A percentile compares a stretch with the other conserved stretches of the same genome.
These are phyloP conservation scores for Aspergillus asperescens DNA, from an alignment of 495 filamentous ascomycete species.

Conservation along the genomic window DNA sequence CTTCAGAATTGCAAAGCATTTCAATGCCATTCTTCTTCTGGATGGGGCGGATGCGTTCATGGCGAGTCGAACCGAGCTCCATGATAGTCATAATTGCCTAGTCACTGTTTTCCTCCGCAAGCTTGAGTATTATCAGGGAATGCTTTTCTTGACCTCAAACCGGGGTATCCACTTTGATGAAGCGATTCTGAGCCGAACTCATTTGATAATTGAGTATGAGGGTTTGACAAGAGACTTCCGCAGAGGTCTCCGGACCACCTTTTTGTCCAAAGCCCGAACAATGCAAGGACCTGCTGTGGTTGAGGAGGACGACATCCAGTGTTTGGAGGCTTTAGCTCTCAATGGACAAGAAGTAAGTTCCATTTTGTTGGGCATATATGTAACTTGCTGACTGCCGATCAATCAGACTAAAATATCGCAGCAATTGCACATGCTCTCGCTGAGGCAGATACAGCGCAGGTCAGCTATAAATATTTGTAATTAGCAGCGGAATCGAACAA, in stretches of 20 bases:
- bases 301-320: conserved; percentile 14
- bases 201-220: conserved; percentile 38
- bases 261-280: conserved; percentile 14
- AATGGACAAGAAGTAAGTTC: conserved; percentile 28
- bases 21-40: conserved; percentile 30
- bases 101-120: conserved; percentile 47
- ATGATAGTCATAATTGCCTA: conserved; percentile 24
- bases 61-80: conserved; percentile 15
- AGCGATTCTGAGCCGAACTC: conserved; percentile 41
- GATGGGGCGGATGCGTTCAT: conserved; percentile 47
- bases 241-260: conserved; percentile 21
- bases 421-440: conserved; percentile 20
- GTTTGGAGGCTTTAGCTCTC: conserved; percentile 14
- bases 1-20: conserved; percentile 27
- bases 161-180: conserved; percentile 32
- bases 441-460: conserved; percentile 8
- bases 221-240: conserved; percentile 25
- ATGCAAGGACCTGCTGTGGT: conserved; percentile 17
- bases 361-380: not conserved
- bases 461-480: conserved; percentile 23
- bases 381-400: conserved; percentile 9
- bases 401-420: conserved; percentile 23
- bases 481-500: conserved; percentile 20
- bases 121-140: conserved; percentile 51
- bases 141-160: conserved; percentile 33